These are phyloP conservation scores for Metschnikowia cerradonensis DNA, from an alignment of 805 yeast genomes.

Conservation along the genomic window DNA sequence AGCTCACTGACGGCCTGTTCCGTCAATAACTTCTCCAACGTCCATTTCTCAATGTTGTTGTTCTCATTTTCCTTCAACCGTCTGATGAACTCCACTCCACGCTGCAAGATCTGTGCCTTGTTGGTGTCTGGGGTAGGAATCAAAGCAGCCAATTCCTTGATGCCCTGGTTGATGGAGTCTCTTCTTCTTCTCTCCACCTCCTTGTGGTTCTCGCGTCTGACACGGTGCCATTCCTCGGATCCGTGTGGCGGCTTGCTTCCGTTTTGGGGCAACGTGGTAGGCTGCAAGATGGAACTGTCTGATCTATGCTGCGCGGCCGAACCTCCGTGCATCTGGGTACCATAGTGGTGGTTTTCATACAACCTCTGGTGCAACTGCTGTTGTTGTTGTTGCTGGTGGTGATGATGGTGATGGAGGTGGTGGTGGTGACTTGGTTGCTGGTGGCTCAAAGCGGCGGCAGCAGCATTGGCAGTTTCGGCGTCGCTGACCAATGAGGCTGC, in stretches of 20 bases:
- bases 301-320: conserved; percentile 17
- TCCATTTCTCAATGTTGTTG: conserved; percentile 89
- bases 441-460: conserved; percentile 22
- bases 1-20: conserved; percentile 90
- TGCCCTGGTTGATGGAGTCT: conserved; percentile 84
- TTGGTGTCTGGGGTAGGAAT: conserved; percentile 83
- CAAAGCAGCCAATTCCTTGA: conserved; percentile 69
- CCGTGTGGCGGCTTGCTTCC: conserved; percentile 59
- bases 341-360: conserved; percentile 19
- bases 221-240: conserved; percentile 78
- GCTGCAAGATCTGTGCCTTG: conserved; percentile 82
- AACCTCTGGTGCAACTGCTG: conserved; percentile 18
- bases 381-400: conserved; percentile 20
- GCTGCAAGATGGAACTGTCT: conserved; percentile 25
- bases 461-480: conserved; percentile 21
- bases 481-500: conserved; percentile 28
- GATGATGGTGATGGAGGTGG: conserved; percentile 18
- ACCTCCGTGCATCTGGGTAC: conserved; percentile 15
- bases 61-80: conserved; percentile 86
- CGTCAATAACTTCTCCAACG: conserved; percentile 83
- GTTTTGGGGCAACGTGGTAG: conserved; percentile 30
- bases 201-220: conserved; percentile 86
- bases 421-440: conserved; percentile 22
- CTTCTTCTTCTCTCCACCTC: conserved; percentile 93
- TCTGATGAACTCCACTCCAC: conserved; percentile 88